These are phyloP conservation scores for Debaryomycetaceae sp. DNA, from an alignment of 1,139 yeast species.

Conservation along the genomic window DNA sequence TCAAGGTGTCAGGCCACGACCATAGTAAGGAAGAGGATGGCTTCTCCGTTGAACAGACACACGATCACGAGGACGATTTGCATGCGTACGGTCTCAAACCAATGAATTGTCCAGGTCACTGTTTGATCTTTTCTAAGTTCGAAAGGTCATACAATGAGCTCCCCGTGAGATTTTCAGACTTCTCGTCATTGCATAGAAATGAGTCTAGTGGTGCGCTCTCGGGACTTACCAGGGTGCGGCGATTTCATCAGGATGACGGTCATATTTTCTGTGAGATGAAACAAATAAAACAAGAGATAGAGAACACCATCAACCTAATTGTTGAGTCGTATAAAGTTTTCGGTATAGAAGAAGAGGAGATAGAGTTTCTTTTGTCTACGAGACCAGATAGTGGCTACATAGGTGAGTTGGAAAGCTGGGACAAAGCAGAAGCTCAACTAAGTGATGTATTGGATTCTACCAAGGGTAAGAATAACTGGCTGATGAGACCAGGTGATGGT, in stretches of 20 bases:
- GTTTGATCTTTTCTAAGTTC: conserved; percentile 75
- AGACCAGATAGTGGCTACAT: conserved; percentile 81
- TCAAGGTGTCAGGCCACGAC: conserved; percentile 61
- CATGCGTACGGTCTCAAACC: conserved; percentile 86
- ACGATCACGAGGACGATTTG: conserved; percentile 23
- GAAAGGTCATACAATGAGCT: conserved; percentile 87
- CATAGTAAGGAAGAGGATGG: conserved; percentile 23
- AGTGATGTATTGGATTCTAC: conserved; percentile 58
- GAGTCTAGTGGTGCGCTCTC: conserved; percentile 94
- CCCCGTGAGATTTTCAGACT: conserved; percentile 88
- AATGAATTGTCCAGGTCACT: conserved; percentile 99
- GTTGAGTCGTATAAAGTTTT: conserved; percentile 77
- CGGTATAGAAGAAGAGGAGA: conserved; percentile 53
- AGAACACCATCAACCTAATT: conserved; percentile 68
- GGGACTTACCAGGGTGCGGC: conserved; percentile 90
- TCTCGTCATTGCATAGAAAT: conserved; percentile 90
- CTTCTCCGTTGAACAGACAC: conserved; percentile 12
- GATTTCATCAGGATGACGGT: conserved; percentile 98
- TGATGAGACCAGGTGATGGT: conserved; percentile 86
- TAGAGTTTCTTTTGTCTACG: conserved; percentile 77
- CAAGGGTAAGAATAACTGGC: conserved; percentile 61
- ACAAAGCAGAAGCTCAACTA: conserved; percentile 74
- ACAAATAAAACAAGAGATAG: conserved; percentile 79
- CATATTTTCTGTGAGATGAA: conserved; percentile 87
- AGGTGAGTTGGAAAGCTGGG: conserved; percentile 83